These are phyloP conservation scores for Solanum hybrid DNA, from an alignment of 305 asterid genomes.

Conservation along the genomic window DNA sequence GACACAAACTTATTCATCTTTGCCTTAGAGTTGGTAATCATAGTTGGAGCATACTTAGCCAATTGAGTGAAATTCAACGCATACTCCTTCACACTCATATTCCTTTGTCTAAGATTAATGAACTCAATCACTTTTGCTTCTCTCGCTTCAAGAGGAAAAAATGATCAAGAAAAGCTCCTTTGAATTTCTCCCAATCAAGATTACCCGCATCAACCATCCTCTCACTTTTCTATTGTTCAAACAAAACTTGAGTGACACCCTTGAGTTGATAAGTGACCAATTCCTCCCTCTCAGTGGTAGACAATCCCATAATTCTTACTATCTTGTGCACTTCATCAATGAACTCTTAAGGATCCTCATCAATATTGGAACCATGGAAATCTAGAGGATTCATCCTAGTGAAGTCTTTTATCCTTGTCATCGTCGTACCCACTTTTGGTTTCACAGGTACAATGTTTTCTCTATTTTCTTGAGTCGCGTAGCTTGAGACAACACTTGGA, in stretches of 20 bases:
- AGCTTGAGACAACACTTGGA: neutral
- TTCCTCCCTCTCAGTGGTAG: neutral
- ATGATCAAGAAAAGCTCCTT: neutral
- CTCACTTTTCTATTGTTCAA: neutral
- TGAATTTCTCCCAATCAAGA: neutral
- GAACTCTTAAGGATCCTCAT: neutral
- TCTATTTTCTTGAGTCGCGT: neutral
- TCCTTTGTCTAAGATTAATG: too few species aligned
- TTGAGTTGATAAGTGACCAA: neutral
- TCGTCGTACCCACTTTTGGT: neutral
- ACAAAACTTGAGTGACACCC: neutral
- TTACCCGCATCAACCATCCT: neutral
- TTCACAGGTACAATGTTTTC: neutral
- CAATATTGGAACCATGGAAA: neutral
- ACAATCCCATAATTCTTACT: neutral
- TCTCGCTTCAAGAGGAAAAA: too few species aligned
- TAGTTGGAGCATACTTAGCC: neutral
- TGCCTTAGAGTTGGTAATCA: neutral
- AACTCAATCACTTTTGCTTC: too few species aligned
- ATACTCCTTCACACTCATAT: too few species aligned
- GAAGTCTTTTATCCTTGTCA: neutral
- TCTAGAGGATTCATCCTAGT: neutral
- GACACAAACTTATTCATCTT: neutral
- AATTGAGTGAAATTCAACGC: too few species aligned
- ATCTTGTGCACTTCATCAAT: neutral